Conservation (phyloP, 2,329 filamentous ascomycete genomes). For the Colletotrichum orchidophilum region DNA sequence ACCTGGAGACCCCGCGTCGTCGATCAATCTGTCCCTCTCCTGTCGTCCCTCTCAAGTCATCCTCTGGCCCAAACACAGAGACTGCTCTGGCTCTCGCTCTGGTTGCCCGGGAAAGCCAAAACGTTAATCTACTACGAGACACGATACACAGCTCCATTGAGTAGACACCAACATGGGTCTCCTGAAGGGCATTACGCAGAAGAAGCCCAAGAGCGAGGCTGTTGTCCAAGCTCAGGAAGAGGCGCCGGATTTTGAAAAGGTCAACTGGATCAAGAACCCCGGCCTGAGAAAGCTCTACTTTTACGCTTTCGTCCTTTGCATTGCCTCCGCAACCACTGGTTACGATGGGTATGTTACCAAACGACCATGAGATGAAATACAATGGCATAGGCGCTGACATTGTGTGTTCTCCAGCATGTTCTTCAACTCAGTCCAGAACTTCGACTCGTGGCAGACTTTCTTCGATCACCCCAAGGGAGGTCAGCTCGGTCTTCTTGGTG, state of each 20-base stretch:
- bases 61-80: background rate
- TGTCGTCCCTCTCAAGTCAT: slow-evolving; percentile 14
- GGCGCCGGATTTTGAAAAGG: slow-evolving; percentile 59
- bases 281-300: slow-evolving; percentile 66
- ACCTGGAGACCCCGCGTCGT: slow-evolving; percentile 26
- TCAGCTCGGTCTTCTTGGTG: slow-evolving; percentile 62
- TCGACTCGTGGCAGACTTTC: slow-evolving; percentile 54
- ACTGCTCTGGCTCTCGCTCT: slow-evolving; percentile 22
- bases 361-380: background rate
- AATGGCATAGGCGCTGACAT: slow-evolving; percentile 8
- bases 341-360: slow-evolving; percentile 59
- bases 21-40: background rate
- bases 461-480: slow-evolving; percentile 57
- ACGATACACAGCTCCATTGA: slow-evolving; percentile 1
- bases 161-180: slow-evolving; percentile 20
- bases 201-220: slow-evolving; percentile 28
- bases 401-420: slow-evolving; percentile 46
- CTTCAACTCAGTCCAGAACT: slow-evolving; percentile 55
- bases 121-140: background rate
- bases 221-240: slow-evolving; percentile 50
- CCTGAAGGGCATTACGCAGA: slow-evolving; percentile 28
- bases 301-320: slow-evolving; percentile 59
- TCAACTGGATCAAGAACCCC: slow-evolving; percentile 64
- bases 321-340: slow-evolving; percentile 65
- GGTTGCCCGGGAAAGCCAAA: slow-evolving; percentile 6